Evolutionary conservation across 2,329 filamentous ascomycete genomes (phyloP).

Genomic region (Fusarium tjaetaba): DNA sequence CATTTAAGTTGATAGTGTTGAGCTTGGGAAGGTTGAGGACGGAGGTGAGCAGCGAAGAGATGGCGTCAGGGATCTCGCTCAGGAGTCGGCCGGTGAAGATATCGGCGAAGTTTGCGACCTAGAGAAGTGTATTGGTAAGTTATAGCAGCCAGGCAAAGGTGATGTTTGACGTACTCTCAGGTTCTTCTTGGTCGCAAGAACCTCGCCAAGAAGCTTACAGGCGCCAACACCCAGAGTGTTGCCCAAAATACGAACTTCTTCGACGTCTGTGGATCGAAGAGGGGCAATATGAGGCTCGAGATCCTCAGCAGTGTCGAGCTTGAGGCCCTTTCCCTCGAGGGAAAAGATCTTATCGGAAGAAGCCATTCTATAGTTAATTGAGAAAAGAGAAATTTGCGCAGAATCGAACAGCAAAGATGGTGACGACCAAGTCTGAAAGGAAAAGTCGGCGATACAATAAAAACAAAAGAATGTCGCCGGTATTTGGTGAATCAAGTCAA

Average conservation of each 20-base stretch:
- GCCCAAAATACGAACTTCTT: conserved; percentile 86
- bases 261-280: conserved; percentile 78
- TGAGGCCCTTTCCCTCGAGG: conserved; percentile 89
- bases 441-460: conserved; percentile 22
- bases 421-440: conserved; percentile 21
- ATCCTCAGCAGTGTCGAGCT: conserved; percentile 89
- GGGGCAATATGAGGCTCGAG: conserved; percentile 84
- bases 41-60: conserved; percentile 85
- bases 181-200: conserved; percentile 84
- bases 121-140: conserved; percentile 12
- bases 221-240: conserved; percentile 94
- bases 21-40: conserved; percentile 87
- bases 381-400: conserved; percentile 3
- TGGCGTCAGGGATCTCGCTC: conserved; percentile 90
- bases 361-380: conserved; percentile 43
- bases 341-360: conserved; percentile 76
- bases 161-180: conserved; percentile 67
- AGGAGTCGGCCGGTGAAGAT: conserved; percentile 97
- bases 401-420: conserved; percentile 16
- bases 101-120: conserved; percentile 90
- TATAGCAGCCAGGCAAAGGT: neutral
- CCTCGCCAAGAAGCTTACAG: conserved; percentile 83
- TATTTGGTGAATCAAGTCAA: conserved; percentile 31
- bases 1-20: conserved; percentile 92
- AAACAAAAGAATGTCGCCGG: conserved; percentile 33